Percentiles rank a stretch among this genome's conserved stretches.
These are phyloP conservation scores for Aspergillus ellipticus DNA, from an alignment of 495 filamentous ascomycete genomes.

Conservation along the genomic window DNA sequence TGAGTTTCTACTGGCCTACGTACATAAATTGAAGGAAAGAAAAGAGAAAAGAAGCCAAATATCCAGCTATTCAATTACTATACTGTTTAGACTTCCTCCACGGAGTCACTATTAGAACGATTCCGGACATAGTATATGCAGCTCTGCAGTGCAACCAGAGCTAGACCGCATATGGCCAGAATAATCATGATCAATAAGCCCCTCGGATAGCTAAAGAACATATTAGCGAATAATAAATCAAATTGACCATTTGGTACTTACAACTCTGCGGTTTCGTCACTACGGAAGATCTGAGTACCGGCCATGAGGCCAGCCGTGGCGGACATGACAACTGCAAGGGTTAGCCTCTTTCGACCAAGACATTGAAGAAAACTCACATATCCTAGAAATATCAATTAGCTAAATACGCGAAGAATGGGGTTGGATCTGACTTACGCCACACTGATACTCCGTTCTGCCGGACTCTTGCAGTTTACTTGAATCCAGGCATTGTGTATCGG, in stretches of 20 bases:
- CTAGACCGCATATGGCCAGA: conserved; percentile 13
- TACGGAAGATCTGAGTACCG: conserved; percentile 29
- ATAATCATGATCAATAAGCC: conserved; percentile 26
- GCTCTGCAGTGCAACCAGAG: conserved; percentile 7
- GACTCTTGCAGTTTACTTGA: conserved; percentile 24
- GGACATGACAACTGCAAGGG: conserved; percentile 23
- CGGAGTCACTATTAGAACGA: background rate
- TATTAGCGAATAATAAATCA: background rate
- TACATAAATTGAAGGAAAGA: too few relatives aligned
- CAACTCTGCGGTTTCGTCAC: conserved; percentile 13
- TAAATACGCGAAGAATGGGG: background rate
- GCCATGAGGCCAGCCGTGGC: conserved; percentile 29
- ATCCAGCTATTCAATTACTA: background rate
- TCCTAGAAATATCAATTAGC: conserved; percentile 14
- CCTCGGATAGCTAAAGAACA: conserved; percentile 15
- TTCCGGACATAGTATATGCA: background rate
- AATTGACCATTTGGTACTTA: background rate
- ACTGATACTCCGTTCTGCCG: conserved; percentile 27
- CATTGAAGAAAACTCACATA: conserved; percentile 21
- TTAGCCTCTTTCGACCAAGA: conserved; percentile 1
- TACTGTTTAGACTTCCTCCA: background rate
- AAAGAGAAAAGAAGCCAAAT: too few relatives aligned
- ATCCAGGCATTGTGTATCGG: conserved; percentile 37
- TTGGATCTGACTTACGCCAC: conserved; percentile 25
- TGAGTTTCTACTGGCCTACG: too few relatives aligned